Percentiles rank a stretch among this genome's conserved stretches.
These are phyloP conservation scores for Neurospora sp. DNA, from an alignment of 495 filamentous ascomycete genomes.

Conservation along the genomic window DNA sequence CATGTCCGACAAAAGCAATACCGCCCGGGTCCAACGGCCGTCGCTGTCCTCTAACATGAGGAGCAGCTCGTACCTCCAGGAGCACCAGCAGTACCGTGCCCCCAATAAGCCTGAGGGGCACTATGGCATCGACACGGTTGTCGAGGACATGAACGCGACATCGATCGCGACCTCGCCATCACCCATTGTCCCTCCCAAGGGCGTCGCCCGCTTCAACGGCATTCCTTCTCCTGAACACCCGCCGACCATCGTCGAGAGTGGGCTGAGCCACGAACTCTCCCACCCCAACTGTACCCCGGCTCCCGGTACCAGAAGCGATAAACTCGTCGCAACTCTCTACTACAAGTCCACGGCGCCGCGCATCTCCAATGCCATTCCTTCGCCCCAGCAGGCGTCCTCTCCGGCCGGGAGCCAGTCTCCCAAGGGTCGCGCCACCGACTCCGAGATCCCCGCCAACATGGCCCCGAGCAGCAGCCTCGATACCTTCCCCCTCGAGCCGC, in stretches of 20 bases:
- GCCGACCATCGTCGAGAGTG: constrained; percentile 45
- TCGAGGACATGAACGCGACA: constrained; percentile 34
- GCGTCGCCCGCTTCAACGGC: constrained; percentile 38
- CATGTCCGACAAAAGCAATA: constrained; percentile 28
- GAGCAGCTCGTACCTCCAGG: constrained; percentile 58
- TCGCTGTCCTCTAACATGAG: constrained; percentile 42
- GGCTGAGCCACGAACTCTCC: constrained; percentile 44
- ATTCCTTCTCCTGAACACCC: constrained; percentile 41
- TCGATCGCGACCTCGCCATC: constrained; percentile 12
- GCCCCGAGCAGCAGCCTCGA: constrained; percentile 59
- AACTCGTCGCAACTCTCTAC: constrained; percentile 57
- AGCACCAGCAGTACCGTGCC: constrained; percentile 67
- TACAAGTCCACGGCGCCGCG: constrained; percentile 45
- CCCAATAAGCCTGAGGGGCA: constrained; percentile 41
- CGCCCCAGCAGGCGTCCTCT: constrained; percentile 18
- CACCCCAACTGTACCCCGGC: constrained; percentile 45
- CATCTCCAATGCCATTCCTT: constrained; percentile 20
- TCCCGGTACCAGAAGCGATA: constrained; percentile 27
- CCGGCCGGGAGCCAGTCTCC: constrained; percentile 15
- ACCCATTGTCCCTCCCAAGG: constrained; percentile 16
- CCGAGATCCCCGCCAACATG: constrained; percentile 39
- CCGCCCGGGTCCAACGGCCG: constrained; percentile 29
- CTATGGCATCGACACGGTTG: constrained; percentile 44
- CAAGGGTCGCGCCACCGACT: constrained; percentile 20
- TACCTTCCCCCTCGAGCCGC: constrained; percentile 62